A percentile compares a stretch with the other conserved stretches of the same genome.
Conservation (phyloP, 495 filamentous ascomycete species). For the Arthonia radiata region DNA sequence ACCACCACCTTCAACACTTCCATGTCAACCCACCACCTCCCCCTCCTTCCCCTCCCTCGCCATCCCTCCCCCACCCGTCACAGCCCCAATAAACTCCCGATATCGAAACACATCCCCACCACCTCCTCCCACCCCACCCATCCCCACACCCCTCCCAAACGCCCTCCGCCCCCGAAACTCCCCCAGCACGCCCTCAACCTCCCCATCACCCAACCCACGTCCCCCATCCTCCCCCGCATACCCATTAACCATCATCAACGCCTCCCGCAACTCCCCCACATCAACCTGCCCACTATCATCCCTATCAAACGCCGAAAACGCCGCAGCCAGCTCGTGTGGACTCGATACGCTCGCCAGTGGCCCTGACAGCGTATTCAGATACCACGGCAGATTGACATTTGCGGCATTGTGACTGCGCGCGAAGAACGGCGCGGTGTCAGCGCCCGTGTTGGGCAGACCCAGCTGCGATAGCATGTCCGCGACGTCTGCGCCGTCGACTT, state of each 20-base stretch:
- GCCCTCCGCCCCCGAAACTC: slow-evolving; percentile 65
- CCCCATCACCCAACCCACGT: slow-evolving; percentile 33
- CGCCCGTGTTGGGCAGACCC: slow-evolving; percentile 29
- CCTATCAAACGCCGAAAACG: slow-evolving; percentile 85
- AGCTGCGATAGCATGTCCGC: slow-evolving; percentile 56
- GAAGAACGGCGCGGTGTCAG: slow-evolving; percentile 62
- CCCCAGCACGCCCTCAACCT: slow-evolving; percentile 60
- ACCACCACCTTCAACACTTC: no score
- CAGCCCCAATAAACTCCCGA: slow-evolving; percentile 46
- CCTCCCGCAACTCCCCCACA: slow-evolving; percentile 54
- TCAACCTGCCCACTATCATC: slow-evolving; percentile 88
- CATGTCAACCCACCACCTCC: slow-evolving; percentile 10
- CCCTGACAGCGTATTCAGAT: slow-evolving; percentile 50
- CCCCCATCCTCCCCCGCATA: slow-evolving; percentile 43
- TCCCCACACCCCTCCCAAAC: slow-evolving; percentile 31
- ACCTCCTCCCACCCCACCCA: slow-evolving; percentile 20
- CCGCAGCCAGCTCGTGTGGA: slow-evolving; percentile 51
- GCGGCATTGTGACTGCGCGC: slow-evolving; percentile 29
- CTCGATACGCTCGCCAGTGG: slow-evolving; percentile 49
- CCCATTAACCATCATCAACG: slow-evolving; percentile 54
- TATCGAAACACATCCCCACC: slow-evolving; percentile 46
- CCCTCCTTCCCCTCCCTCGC: slow-evolving; percentile 17
- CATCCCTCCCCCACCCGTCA: slow-evolving; percentile 24
- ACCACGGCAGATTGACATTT: slow-evolving; percentile 59
- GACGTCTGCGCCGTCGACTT: slow-evolving; percentile 52